Conservation (phyloP, 257 asterid species). For the Marsdenia floribunda region DNA sequence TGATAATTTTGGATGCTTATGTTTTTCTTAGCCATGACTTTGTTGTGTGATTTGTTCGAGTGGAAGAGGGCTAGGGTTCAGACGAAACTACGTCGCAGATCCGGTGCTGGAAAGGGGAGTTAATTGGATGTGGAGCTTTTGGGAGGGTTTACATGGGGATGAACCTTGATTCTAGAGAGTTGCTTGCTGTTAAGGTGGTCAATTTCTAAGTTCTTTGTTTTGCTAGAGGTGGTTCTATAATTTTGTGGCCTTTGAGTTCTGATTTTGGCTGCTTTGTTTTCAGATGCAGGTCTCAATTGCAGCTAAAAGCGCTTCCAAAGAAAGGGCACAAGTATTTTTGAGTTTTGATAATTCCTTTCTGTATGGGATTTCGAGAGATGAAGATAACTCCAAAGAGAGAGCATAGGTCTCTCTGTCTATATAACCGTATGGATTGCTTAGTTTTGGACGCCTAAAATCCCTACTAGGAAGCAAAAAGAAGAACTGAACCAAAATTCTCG, state of each 20-base stretch:
- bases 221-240: neutral
- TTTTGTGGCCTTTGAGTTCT: neutral
- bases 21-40: too few species aligned
- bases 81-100: too few species aligned
- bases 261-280: constrained; percentile 2
- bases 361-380: neutral
- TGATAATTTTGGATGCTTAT: too few species aligned
- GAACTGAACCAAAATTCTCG: too few species aligned
- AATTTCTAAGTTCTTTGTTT: constrained; percentile 1
- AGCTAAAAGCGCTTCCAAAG: constrained; percentile 51
- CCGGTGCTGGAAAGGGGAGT: constrained; percentile 94
- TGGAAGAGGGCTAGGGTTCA: too few species aligned
- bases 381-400: too few species aligned
- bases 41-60: too few species aligned
- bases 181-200: constrained; percentile 92
- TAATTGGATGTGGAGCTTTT: constrained; percentile 95
- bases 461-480: too few species aligned
- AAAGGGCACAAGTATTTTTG: constrained; percentile 59
- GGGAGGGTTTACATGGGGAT: constrained; percentile 99
- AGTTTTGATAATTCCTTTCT: constrained; percentile 12
- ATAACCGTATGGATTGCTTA: too few species aligned
- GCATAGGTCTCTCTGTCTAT: too few species aligned
- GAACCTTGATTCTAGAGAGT: constrained; percentile 92
- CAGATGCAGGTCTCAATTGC: constrained; percentile 67
- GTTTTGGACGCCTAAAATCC: too few species aligned